phyloP scores from a whole-genome alignment of 192 early-diverging fungal genomes.

The Spizellomyces sp. region DNA sequence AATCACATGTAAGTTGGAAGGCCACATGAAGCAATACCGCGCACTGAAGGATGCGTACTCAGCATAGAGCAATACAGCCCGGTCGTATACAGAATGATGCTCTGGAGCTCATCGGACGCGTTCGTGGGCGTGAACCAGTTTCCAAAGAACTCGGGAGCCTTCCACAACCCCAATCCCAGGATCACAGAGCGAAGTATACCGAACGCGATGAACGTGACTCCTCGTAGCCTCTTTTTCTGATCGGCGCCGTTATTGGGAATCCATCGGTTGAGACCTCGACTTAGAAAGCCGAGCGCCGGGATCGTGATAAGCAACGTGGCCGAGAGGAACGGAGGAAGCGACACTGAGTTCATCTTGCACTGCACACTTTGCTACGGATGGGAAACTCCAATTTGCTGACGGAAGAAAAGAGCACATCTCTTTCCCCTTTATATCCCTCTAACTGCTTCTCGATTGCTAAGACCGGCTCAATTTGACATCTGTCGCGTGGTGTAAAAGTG shows the following conservation, averaged over 20 bases:
- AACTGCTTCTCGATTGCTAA: too few relatives aligned
- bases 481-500: too few relatives aligned
- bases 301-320: neutral
- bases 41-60: neutral
- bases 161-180: neutral
- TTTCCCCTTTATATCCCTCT: too few relatives aligned
- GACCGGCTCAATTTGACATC: too few relatives aligned
- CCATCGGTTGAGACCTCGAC: neutral
- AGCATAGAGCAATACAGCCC: conserved; percentile 7
- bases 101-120: neutral
- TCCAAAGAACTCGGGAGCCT: neutral
- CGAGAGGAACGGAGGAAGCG: neutral
- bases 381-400: too few relatives aligned
- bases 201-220: neutral
- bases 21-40: neutral
- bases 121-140: conserved; percentile 7
- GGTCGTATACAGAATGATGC: neutral
- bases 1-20: neutral
- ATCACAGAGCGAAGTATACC: neutral
- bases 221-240: conserved; percentile 1
- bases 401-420: too few relatives aligned
- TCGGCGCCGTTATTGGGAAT: conserved; percentile 2
- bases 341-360: too few relatives aligned
- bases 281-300: conserved; percentile 1
- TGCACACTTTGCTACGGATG: too few relatives aligned